Evolutionary conservation across 305 asterid species (phyloP).

Genomic region (Fraxinus dipetala): DNA sequence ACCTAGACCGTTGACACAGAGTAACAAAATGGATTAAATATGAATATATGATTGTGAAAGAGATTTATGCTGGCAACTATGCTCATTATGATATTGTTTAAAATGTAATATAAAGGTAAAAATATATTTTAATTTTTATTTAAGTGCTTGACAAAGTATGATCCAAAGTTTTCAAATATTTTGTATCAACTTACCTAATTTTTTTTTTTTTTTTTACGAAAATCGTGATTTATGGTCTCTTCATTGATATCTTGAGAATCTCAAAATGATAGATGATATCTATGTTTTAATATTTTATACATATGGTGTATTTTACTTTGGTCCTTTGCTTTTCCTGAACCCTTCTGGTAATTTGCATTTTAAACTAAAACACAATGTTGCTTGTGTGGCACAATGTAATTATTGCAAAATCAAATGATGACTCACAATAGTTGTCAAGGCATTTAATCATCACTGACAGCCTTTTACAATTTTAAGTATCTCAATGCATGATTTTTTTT

Average conservation of each 20-base stretch:
- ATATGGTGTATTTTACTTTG: not conserved
- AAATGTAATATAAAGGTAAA: not conserved
- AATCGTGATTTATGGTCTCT: not conserved
- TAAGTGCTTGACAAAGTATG: not conserved
- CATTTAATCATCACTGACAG: slow-evolving; percentile 3
- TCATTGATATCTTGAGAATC: not conserved
- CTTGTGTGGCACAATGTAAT: not conserved
- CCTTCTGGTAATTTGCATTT: not conserved
- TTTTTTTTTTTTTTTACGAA: not conserved
- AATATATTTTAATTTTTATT: not conserved
- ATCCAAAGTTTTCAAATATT: not conserved
- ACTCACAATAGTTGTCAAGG: not conserved
- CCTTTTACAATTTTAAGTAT: not conserved
- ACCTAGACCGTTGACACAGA: not conserved
- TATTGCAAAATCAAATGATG: not conserved
- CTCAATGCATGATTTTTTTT: not conserved
- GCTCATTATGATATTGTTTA: not conserved
- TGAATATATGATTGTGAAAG: not conserved
- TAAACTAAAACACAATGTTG: not conserved
- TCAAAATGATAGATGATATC: not conserved
- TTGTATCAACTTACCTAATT: not conserved
- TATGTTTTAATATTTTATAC: not conserved
- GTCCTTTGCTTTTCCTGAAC: not conserved
- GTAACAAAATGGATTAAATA: not conserved
- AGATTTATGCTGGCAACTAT: not conserved